Percentiles rank a stretch among this genome's conserved stretches.
Conservation (phyloP, 2,329 filamentous ascomycete species). For the Neoascochyta sp. region DNA sequence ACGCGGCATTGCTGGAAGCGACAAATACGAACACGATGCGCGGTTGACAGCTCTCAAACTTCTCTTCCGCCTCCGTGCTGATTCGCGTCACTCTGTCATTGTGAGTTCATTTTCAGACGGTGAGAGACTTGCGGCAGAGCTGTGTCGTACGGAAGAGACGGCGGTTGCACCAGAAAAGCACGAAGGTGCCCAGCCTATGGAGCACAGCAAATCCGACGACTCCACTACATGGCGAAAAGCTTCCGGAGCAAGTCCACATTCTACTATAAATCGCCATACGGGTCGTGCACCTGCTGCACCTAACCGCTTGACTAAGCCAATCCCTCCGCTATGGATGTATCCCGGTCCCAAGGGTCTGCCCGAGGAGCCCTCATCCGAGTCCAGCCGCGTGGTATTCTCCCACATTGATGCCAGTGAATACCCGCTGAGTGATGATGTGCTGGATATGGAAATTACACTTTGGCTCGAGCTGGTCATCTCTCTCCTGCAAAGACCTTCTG, state of each 20-base stretch:
- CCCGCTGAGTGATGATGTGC: conserved; percentile 35
- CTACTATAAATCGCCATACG: conserved; percentile 30
- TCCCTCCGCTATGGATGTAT: conserved; percentile 54
- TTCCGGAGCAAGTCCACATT: conserved; percentile 29
- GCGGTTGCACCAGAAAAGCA: conserved; percentile 43
- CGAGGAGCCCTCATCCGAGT: conserved; percentile 48
- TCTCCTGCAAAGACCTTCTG: conserved; percentile 69
- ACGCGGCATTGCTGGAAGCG: conserved; percentile 29
- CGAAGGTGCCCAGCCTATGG: conserved; percentile 36
- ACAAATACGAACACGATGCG: conserved; percentile 35
- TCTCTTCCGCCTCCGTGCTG: conserved; percentile 77
- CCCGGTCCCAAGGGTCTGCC: conserved; percentile 53
- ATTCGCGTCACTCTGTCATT: conserved; percentile 73
- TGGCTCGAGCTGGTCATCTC: conserved; percentile 76
- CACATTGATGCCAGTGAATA: conserved; percentile 41
- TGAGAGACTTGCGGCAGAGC: conserved; percentile 65
- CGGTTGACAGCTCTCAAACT: conserved; percentile 38
- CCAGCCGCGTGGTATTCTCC: conserved; percentile 52
- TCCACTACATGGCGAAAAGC: conserved; percentile 27
- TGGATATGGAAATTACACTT: conserved; percentile 47
- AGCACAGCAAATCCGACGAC: conserved; percentile 27
- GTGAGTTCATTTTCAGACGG: conserved; percentile 68
- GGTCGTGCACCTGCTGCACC: conserved; percentile 19
- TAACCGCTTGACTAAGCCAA: conserved; percentile 31
- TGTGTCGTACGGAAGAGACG: conserved; percentile 62